Evolutionary conservation across 2,329 filamentous ascomycete species (phyloP).

Genomic region (Pseudomassariella vexata): DNA sequence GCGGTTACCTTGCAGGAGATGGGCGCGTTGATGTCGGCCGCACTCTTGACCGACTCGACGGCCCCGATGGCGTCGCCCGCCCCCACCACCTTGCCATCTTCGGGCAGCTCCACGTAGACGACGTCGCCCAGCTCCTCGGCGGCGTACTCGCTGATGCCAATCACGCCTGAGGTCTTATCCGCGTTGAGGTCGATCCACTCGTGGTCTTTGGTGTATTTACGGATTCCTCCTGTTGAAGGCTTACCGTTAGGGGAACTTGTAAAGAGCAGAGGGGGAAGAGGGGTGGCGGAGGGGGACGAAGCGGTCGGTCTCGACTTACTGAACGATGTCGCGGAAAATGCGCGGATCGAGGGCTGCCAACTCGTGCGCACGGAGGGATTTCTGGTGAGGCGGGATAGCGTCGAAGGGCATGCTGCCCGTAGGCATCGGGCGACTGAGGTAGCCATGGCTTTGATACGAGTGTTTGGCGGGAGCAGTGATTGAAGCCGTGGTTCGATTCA

Average conservation of each 20-base stretch:
- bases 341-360: conserved; percentile 35
- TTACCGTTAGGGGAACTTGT: conserved; percentile 8
- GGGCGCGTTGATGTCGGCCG: conserved; percentile 93
- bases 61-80: conserved; percentile 84
- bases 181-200: conserved; percentile 92
- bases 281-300: conserved; percentile 1
- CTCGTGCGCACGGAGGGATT: conserved; percentile 24
- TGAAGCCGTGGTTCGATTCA: too few species aligned
- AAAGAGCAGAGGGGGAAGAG: conserved; percentile 3
- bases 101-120: conserved; percentile 92
- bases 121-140: conserved; percentile 91
- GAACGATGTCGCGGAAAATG: conserved; percentile 40
- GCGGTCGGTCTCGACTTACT: conserved; percentile 33
- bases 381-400: conserved; percentile 32
- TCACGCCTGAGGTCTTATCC: conserved; percentile 73
- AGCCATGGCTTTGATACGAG: too few species aligned
- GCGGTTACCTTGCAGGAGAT: conserved; percentile 70
- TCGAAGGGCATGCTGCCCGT: conserved; percentile 41
- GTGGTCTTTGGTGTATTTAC: conserved; percentile 94
- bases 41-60: conserved; percentile 96
- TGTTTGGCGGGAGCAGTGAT: too few species aligned
- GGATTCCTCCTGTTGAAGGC: conserved; percentile 60
- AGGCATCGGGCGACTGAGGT: conserved; percentile 56
- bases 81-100: conserved; percentile 59
- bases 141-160: conserved; percentile 87